A percentile compares a stretch with the other conserved stretches of the same genome.
These are phyloP conservation scores for Knoxia roxburghii DNA, from an alignment of 257 asterid genomes.

Conservation along the genomic window DNA sequence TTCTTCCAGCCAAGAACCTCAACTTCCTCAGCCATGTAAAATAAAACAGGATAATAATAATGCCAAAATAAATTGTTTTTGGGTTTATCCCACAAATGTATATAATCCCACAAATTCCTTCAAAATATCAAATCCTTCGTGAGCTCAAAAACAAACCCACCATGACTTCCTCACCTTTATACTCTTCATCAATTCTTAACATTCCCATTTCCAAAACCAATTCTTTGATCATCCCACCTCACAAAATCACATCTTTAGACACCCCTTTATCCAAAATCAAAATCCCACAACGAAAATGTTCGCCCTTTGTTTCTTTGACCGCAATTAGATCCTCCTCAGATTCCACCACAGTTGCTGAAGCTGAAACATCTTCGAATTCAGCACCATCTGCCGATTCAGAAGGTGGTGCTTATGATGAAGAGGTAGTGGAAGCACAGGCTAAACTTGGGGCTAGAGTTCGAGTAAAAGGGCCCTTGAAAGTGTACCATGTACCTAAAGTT, in stretches of 20 bases:
- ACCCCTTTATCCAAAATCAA: slow-evolving; percentile 21
- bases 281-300: slow-evolving; percentile 6
- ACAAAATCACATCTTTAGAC: slow-evolving; percentile 19
- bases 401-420: slow-evolving; percentile 26
- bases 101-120: slow-evolving; percentile 9
- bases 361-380: slow-evolving; percentile 16
- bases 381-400: slow-evolving; percentile 25
- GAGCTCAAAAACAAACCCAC: slow-evolving; percentile 1
- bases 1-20: slow-evolving; percentile 2
- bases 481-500: slow-evolving; percentile 78
- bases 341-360: slow-evolving; percentile 30
- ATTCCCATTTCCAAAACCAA: slow-evolving; percentile 24
- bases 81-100: slow-evolving; percentile 11
- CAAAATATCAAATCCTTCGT: neutral
- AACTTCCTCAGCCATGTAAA: slow-evolving; percentile 2
- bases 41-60: slow-evolving; percentile 1
- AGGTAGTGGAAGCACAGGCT: slow-evolving; percentile 25
- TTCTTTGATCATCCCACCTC: slow-evolving; percentile 13
- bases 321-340: slow-evolving; percentile 18
- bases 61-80: neutral
- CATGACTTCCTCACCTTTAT: slow-evolving; percentile 23
- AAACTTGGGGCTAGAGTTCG: slow-evolving; percentile 51
- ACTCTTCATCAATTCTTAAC: slow-evolving; percentile 26
- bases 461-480: slow-evolving; percentile 69
- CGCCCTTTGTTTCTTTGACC: slow-evolving; percentile 9